phyloP scores from a whole-genome alignment of 2,329 filamentous ascomycete species.

The Talaromyces amestolkiae region DNA sequence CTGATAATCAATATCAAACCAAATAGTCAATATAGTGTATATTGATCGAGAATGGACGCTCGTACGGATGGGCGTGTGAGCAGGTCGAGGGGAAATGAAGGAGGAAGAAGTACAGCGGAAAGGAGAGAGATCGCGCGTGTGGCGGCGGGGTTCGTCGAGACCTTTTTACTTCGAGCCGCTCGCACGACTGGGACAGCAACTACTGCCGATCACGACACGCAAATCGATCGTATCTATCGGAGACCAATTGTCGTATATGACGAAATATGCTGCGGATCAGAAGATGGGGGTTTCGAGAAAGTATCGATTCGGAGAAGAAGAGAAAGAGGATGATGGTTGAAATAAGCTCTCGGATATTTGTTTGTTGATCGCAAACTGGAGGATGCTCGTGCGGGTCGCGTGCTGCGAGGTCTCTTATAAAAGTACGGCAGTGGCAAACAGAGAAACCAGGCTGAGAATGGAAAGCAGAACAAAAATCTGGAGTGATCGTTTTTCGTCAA shows the following conservation, averaged over 20 bases:
- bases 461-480: not conserved
- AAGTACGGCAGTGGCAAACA: not conserved
- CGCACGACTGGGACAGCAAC: constrained; percentile 7
- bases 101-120: not conserved
- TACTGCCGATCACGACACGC: constrained; percentile 9
- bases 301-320: not conserved
- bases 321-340: not conserved
- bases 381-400: constrained; percentile 2
- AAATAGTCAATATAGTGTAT: not conserved
- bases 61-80: constrained; percentile 4
- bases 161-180: constrained; percentile 10
- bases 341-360: constrained; percentile 14
- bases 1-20: not conserved
- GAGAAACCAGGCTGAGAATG: not conserved
- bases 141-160: constrained; percentile 16
- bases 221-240: not conserved
- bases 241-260: not conserved
- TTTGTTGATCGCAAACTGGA: constrained; percentile 10
- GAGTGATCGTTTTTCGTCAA: not conserved
- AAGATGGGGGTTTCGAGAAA: not conserved
- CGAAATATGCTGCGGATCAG: not conserved
- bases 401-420: not conserved
- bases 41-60: not conserved
- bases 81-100: not conserved
- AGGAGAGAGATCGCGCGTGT: constrained; percentile 4